Conservation (phyloP, 2,329 filamentous ascomycete genomes). For the Mollisia scopiformis region DNA sequence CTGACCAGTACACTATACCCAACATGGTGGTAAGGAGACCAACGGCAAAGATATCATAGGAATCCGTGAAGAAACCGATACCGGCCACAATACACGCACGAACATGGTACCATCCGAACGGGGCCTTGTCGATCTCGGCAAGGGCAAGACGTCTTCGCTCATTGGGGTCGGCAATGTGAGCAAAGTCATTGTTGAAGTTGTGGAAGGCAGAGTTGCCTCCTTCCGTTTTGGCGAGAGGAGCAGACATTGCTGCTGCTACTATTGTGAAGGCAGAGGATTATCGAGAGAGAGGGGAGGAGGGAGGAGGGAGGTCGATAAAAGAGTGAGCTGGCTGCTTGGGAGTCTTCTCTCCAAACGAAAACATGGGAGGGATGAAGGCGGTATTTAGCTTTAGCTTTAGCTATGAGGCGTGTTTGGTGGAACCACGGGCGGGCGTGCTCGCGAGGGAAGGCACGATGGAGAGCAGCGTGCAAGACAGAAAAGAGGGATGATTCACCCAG, state of each 20-base stretch:
- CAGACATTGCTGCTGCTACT: constrained; percentile 1
- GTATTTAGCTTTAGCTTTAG: constrained; percentile 1
- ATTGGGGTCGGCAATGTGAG: constrained; percentile 68
- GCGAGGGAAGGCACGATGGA: neutral
- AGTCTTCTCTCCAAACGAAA: neutral
- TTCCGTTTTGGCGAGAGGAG: constrained; percentile 42
- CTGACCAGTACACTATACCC: constrained; percentile 25
- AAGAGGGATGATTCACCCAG: too few species aligned
- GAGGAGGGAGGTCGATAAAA: neutral
- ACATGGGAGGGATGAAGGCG: neutral
- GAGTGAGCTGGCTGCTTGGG: neutral
- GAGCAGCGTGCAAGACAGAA: neutral
- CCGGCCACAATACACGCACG: constrained; percentile 76
- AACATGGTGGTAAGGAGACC: constrained; percentile 22
- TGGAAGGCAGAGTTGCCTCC: constrained; percentile 73
- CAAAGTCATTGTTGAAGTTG: constrained; percentile 78
- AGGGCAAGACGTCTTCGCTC: constrained; percentile 79
- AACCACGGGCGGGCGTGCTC: neutral
- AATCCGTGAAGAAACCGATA: constrained; percentile 85
- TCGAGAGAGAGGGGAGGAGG: neutral
- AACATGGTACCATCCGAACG: constrained; percentile 80
- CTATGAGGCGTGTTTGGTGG: neutral
- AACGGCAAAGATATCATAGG: constrained; percentile 58
- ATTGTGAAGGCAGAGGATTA: neutral
- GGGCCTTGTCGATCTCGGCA: constrained; percentile 79